Conservation (phyloP, 148 eudicot genomes). For the Beta vulgaris region DNA sequence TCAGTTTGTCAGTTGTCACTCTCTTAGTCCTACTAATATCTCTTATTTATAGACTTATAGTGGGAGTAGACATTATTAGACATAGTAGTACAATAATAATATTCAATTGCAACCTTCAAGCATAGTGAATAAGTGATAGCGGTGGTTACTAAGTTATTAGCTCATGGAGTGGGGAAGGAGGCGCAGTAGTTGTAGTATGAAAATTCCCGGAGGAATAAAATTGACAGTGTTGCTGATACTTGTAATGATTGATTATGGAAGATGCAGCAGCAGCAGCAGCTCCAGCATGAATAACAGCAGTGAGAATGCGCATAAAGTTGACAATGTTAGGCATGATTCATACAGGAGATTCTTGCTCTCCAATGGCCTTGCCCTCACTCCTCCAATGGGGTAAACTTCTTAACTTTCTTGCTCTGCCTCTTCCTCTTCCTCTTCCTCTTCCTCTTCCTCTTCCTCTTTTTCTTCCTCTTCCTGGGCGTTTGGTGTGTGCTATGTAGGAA, state of each 20-base stretch:
- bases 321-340: background rate
- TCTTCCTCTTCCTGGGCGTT: too few species aligned
- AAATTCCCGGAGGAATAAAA: background rate
- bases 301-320: background rate
- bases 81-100: background rate
- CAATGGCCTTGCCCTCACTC: slow-evolving; percentile 36
- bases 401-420: background rate
- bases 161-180: too few species aligned
- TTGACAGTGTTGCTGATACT: background rate
- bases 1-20: background rate
- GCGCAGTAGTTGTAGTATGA: background rate
- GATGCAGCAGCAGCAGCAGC: slow-evolving; percentile 3
- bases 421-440: background rate
- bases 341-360: slow-evolving; percentile 35
- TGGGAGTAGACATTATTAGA: background rate
- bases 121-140: too few species aligned
- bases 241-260: slow-evolving; percentile 13
- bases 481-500: too few species aligned
- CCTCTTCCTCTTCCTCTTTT: background rate
- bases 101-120: too few species aligned
- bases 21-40: background rate
- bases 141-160: too few species aligned
- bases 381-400: slow-evolving; percentile 34
- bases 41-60: background rate
- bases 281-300: background rate